These are phyloP conservation scores for Cephalotrichum gorgonifer DNA, from an alignment of 2,329 filamentous ascomycete species.

Conservation along the genomic window DNA sequence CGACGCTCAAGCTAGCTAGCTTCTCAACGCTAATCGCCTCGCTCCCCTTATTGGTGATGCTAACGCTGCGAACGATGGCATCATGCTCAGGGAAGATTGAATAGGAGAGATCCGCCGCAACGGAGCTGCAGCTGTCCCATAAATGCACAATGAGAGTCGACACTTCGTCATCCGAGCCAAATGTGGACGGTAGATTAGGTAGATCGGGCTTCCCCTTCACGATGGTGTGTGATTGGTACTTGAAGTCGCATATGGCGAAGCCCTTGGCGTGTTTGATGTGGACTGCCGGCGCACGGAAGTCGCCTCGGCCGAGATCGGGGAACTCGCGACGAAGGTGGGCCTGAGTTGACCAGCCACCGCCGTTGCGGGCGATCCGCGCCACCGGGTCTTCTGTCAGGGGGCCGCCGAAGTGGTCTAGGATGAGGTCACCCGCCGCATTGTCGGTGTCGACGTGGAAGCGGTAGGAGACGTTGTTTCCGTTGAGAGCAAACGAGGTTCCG, in stretches of 20 bases:
- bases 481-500: constrained; percentile 45
- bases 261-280: constrained; percentile 50
- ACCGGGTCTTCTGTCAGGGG: constrained; percentile 40
- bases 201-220: constrained; percentile 44
- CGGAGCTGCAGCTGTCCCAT: constrained; percentile 46
- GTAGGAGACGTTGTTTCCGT: constrained; percentile 47
- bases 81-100: constrained; percentile 54
- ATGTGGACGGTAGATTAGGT: constrained; percentile 47
- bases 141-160: constrained; percentile 47
- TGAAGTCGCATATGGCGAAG: constrained; percentile 47
- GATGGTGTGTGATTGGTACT: constrained; percentile 47
- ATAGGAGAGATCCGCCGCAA: constrained; percentile 50
- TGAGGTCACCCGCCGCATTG: constrained; percentile 45
- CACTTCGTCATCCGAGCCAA: constrained; percentile 44
- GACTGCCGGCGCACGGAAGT: constrained; percentile 51
- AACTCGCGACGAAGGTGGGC: constrained; percentile 50
- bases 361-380: constrained; percentile 22
- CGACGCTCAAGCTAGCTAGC: constrained; percentile 51
- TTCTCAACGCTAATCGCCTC: constrained; percentile 41
- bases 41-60: constrained; percentile 47
- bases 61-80: constrained; percentile 50
- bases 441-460: constrained; percentile 50
- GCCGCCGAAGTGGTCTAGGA: constrained; percentile 52
- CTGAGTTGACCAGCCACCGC: constrained; percentile 43
- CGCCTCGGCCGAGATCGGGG: constrained; percentile 54